Base-by-base conservation (phyloP, 1,284 basidiomycete species). In the Naganishia liquefaciens region DNA sequence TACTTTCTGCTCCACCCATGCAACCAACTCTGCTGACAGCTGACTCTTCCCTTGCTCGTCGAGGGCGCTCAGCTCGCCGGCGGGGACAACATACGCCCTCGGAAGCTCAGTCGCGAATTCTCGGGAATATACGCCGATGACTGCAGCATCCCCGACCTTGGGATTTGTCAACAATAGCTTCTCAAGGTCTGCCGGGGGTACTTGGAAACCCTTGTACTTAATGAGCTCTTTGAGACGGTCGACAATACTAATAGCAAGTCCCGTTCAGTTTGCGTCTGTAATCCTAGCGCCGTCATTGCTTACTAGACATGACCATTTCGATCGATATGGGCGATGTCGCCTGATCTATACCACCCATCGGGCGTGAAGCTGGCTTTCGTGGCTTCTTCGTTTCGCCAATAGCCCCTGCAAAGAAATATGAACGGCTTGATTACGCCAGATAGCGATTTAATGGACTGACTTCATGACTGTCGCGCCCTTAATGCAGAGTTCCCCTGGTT, bases 171-270 rank as follows among this genome's bases (percentile, higher is more conserved):
- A 77, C 1, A 93, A 83, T 0, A 91, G 76, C 37, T 84, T 83
- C 74, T 93, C 90, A 2, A 93, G 82, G 70, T 92, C 90, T 0
- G 91, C 90, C 0, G 91, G 91, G 0, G 91, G 85, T n/a, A 93
- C 91, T 69, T 79, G 78, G 70, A 74, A 79, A 30, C 79, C 79
- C 68, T 80, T 80, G 70, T 91, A 92, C 75, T 93, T 91, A 80
- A 93, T 89, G 28, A 92, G 77, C 74, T 92, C 90, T 71, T 92
- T 92, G 69, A 85, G 82, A 43, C 79, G 66, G 70, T 80, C 79
- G n/a, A 79, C 77, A 46, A 80, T 76, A 37, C 74, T 74, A 58
- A 27, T 21, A 37, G 55, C 33, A 37, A 37, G 13, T 6, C 1
- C 89, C 84, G 3, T 75, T 70, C 68, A 89, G 87, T 19, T 30